Base-by-base conservation (phyloP, 495 filamentous ascomycete species). In the Chaetomium fimeti region DNA sequence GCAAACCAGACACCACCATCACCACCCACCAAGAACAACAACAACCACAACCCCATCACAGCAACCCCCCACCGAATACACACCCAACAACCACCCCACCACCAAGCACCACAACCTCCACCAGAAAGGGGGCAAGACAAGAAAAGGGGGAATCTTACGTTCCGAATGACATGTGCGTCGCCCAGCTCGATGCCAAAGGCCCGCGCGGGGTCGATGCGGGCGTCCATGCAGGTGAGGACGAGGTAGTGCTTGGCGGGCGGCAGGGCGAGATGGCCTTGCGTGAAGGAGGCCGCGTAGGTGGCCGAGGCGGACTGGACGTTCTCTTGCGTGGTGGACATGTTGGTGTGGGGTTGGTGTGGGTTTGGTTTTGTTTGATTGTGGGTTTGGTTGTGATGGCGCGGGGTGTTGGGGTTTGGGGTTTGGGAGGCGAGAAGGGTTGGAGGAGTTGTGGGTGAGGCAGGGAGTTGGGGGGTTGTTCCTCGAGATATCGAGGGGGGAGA, bases 101-200 rank as follows among this genome's bases (percentile, higher is more conserved):
- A 32, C 7, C 29, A 3, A 32, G 12, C 38, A 6, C 38, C 38
- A 6, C 38, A 7, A 6, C 2, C 9, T 13, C 5, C 13, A 40
- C 3, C 29, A 7, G 29, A 20, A 27, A 43, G 12, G 11, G 6
- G 20, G n/a, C 9, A 7, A 38, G n/a, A 20, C 5, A 22, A 2
- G 2, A 20, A 32, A 56, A 32, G 20, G 12, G 27, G 22, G 12
- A 13, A 4, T 3, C 62, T 62, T 47, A 73, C 74, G 69, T 95
- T 96, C 62, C 91, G 88, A 66, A 95, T 91, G 24, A 95, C 83
- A 73, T 93, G 90, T 6, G 91, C 90, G 63, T 90, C 87, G 22
- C 90, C 90, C 48, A 91, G 83, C 57, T 82, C 74, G 59, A 93
- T 87, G n/a, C 88, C 89, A 62, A 90, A 88, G 7, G 89, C 91